phyloP scores from a whole-genome alignment of 306 rosid genomes.

The Corylus heterophylla region DNA sequence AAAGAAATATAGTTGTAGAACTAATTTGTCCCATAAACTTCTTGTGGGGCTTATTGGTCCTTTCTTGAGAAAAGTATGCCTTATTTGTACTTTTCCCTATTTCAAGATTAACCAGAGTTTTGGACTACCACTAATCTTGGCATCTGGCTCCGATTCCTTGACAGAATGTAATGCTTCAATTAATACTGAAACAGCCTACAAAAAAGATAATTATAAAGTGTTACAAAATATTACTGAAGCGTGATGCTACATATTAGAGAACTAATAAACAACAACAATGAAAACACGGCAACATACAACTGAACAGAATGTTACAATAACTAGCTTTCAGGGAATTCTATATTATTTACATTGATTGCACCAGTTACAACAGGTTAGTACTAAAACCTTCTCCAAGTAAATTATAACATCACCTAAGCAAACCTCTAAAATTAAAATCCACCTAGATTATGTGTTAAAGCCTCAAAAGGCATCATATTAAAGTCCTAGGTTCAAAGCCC shows the following conservation, averaged over 20 bases:
- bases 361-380: neutral
- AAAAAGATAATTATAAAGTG: conserved; percentile 5
- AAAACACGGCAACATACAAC: neutral
- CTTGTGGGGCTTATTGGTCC: neutral
- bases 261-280: conserved; percentile 12
- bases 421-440: neutral
- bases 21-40: neutral
- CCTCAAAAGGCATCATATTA: conserved; percentile 4
- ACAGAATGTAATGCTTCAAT: conserved; percentile 77
- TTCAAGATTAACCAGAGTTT: conserved; percentile 13
- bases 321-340: neutral
- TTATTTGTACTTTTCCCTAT: conserved; percentile 1
- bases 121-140: conserved; percentile 61
- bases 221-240: conserved; percentile 21
- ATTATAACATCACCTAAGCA: neutral
- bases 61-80: neutral
- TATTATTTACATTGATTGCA: neutral
- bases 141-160: conserved; percentile 75
- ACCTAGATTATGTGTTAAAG: conserved; percentile 11
- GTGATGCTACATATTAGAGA: conserved; percentile 16
- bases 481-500: conserved; percentile 10
- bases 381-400: neutral
- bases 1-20: neutral
- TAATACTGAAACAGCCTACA: conserved; percentile 74
- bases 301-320: neutral